phyloP scores from a whole-genome alignment of 805 yeast genomes.

The Ogataea siamensis region DNA sequence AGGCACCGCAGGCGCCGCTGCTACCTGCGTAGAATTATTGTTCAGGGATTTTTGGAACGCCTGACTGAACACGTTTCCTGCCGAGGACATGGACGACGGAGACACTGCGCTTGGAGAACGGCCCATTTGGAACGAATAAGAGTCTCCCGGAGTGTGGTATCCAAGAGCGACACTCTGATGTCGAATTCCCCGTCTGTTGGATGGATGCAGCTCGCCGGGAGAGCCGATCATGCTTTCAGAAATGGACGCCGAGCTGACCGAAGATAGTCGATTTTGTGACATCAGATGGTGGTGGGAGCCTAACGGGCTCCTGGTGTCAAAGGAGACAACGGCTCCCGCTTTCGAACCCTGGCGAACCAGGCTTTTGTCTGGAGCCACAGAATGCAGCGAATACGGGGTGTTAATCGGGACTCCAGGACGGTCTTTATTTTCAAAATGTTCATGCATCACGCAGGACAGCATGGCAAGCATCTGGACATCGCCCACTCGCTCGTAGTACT shows the following conservation, averaged over 20 bases:
- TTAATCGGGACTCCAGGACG: constrained; percentile 42
- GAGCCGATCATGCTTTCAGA: constrained; percentile 28
- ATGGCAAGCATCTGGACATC: constrained; percentile 89
- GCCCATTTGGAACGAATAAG: constrained; percentile 8
- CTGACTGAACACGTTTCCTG: constrained; percentile 25
- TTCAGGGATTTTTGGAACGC: constrained; percentile 23
- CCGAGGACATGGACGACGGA: constrained; percentile 18
- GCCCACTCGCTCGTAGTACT: constrained; percentile 58
- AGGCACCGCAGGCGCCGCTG: constrained; percentile 15
- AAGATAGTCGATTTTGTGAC: constrained; percentile 18
- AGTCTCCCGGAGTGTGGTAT: constrained; percentile 9
- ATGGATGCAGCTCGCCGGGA: constrained; percentile 28
- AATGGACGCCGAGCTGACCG: constrained; percentile 29
- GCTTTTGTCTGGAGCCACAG: background rate
- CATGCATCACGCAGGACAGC: constrained; percentile 71
- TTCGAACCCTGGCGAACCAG: background rate
- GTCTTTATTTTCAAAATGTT: constrained; percentile 33
- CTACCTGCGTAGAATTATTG: background rate
- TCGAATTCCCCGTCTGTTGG: constrained; percentile 31
- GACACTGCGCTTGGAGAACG: constrained; percentile 13
- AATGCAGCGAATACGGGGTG: constrained; percentile 39
- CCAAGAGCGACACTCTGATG: constrained; percentile 14
- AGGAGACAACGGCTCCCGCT: constrained; percentile 7
- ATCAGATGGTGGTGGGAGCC: constrained; percentile 12
- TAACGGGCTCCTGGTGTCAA: constrained; percentile 15